Conservation (phyloP, 495 filamentous ascomycete genomes). For the Sphaerosporella brunnea region DNA sequence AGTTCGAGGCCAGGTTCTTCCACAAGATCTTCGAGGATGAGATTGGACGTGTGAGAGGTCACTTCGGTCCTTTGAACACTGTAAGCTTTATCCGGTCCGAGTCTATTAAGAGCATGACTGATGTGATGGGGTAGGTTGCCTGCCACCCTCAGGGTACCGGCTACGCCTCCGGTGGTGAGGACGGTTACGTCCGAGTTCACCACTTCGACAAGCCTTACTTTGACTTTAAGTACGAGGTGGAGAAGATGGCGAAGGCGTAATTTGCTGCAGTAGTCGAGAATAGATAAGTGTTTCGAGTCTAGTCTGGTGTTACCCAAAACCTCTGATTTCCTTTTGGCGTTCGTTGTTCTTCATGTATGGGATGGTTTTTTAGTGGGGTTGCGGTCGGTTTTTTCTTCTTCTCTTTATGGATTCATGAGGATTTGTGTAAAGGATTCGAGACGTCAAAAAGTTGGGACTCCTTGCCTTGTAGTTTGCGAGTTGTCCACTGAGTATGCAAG, state of each 20-base stretch:
- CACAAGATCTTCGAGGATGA: slow-evolving; percentile 98
- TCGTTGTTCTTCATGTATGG: not conserved
- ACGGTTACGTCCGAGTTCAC: slow-evolving; percentile 96
- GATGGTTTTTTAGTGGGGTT: not conserved
- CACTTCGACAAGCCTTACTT: slow-evolving; percentile 97
- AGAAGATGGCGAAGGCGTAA: slow-evolving; percentile 35
- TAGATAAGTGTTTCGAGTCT: no score
- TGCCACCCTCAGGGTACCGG: slow-evolving; percentile 76
- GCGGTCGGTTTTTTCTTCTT: no score
- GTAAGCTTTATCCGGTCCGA: not conserved
- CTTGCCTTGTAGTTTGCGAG: no score
- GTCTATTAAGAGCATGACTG: not conserved
- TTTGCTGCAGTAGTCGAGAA: no score
- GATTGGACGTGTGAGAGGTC: slow-evolving; percentile 86
- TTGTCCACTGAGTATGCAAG: no score
- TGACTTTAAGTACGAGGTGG: slow-evolving; percentile 96
- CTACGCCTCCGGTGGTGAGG: slow-evolving; percentile 88
- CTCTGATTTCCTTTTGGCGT: not conserved
- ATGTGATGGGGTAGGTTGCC: slow-evolving; percentile 36
- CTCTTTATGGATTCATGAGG: not conserved
- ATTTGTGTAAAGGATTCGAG: not conserved
- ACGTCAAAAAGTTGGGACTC: not conserved
- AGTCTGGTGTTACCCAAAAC: no score
- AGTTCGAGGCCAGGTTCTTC: slow-evolving; percentile 97
- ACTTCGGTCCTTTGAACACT: slow-evolving; percentile 87